Evolutionary conservation across 139 green algal species (phyloP).

Genomic region (Picochlorum sp.): DNA sequence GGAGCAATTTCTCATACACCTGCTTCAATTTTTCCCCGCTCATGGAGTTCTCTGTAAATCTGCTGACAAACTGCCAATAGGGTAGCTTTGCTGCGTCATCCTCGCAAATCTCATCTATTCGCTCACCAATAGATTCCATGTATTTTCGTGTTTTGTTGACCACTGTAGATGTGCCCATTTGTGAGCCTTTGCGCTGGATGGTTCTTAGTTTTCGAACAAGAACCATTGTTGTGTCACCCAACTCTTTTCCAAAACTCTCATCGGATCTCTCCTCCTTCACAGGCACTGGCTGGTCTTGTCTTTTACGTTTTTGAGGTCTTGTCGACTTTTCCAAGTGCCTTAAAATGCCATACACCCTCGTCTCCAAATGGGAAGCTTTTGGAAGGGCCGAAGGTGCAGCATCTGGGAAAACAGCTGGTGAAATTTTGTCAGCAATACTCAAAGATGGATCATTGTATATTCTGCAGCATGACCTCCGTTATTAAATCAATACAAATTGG

Average conservation of each 20-base stretch:
- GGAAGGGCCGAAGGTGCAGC: slow-evolving; percentile 29
- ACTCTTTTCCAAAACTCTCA: too few species aligned
- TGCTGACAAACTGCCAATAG: too few species aligned
- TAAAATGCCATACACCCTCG: slow-evolving; percentile 66
- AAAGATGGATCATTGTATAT: slow-evolving; percentile 61
- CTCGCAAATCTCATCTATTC: too few species aligned
- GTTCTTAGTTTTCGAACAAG: too few species aligned
- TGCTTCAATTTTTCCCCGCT: slow-evolving; percentile 4
- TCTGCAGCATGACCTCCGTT: slow-evolving; percentile 14
- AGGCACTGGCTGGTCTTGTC: slow-evolving; percentile 1
- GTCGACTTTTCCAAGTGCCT: slow-evolving; percentile 52
- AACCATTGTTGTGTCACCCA: too few species aligned
- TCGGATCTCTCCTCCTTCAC: background rate
- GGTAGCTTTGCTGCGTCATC: too few species aligned
- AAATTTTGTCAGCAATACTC: slow-evolving; percentile 62
- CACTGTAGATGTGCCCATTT: too few species aligned
- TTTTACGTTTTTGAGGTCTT: background rate
- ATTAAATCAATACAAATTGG: background rate
- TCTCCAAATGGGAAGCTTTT: slow-evolving; percentile 72
- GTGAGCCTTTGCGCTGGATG: too few species aligned
- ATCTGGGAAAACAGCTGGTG: slow-evolving; percentile 18
- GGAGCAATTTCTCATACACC: slow-evolving; percentile 43
- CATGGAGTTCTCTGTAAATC: too few species aligned
- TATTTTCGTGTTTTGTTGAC: too few species aligned
- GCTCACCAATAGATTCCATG: too few species aligned